phyloP scores from a whole-genome alignment of 106 monocot species.

The Chionographis japonica region DNA sequence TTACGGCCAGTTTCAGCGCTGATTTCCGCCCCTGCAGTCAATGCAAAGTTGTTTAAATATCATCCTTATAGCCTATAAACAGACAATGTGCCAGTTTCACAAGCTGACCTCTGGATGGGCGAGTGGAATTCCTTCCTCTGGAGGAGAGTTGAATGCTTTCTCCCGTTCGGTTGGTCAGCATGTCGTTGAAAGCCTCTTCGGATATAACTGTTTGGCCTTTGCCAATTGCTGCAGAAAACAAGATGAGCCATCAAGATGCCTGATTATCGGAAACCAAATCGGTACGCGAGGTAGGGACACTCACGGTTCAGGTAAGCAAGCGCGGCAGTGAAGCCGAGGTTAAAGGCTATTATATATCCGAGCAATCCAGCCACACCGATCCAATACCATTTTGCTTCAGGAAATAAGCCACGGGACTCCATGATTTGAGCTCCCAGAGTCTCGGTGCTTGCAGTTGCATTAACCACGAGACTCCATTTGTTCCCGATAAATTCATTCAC shows the following conservation, averaged over 20 bases:
- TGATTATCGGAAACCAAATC: no score
- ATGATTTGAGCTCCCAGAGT: slow-evolving; percentile 45
- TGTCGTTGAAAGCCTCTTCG: slow-evolving; percentile 58
- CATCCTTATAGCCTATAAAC: no score
- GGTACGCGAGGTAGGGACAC: slow-evolving; percentile 8
- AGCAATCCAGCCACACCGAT: slow-evolving; percentile 60
- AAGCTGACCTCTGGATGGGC: slow-evolving; percentile 11
- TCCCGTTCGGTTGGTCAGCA: slow-evolving; percentile 51
- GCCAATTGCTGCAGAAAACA: slow-evolving; percentile 40
- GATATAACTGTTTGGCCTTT: slow-evolving; percentile 57
- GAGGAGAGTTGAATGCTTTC: slow-evolving; percentile 23
- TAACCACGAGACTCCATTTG: slow-evolving; percentile 38
- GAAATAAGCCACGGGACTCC: slow-evolving; percentile 45
- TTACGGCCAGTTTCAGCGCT: slow-evolving; percentile 12
- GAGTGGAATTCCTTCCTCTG: slow-evolving; percentile 1
- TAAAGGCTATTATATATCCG: slow-evolving; percentile 61
- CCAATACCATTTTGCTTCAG: slow-evolving; percentile 74
- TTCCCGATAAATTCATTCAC: slow-evolving; percentile 78
- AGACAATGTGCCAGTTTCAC: no score
- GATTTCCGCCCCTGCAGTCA: slow-evolving; percentile 2
- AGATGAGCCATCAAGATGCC: no score
- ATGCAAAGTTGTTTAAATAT: slow-evolving; percentile 3
- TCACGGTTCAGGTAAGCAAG: slow-evolving; percentile 61
- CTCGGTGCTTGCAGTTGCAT: slow-evolving; percentile 10
- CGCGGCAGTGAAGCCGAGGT: slow-evolving; percentile 42